Conservation (phyloP, 108 stramenopile species). For the Discostella stelligeroides region DNA sequence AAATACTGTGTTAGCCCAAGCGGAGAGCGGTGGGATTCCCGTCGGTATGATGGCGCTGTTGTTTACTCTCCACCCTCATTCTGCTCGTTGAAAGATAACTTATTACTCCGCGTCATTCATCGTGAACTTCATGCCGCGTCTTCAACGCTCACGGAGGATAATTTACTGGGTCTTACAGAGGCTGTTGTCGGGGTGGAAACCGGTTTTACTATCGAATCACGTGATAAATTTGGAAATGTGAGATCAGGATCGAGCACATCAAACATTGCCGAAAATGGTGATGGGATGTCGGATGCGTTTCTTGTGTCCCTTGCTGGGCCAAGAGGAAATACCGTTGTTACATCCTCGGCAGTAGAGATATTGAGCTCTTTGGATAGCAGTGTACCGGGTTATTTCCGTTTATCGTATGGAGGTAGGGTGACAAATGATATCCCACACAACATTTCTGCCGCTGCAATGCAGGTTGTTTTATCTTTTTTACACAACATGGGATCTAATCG, state of each 20-base stretch:
- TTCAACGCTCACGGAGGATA: conserved; percentile 52
- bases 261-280: conserved; percentile 52
- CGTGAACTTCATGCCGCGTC: conserved; percentile 63
- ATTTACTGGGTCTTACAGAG: conserved; percentile 45
- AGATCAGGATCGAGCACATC: conserved; percentile 56
- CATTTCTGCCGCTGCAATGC: conserved; percentile 56
- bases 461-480: conserved; percentile 50
- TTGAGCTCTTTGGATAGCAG: conserved; percentile 40
- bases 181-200: conserved; percentile 66
- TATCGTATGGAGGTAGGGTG: conserved; percentile 56
- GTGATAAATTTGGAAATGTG: conserved; percentile 85
- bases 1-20: conserved; percentile 48
- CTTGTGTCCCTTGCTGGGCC: conserved; percentile 59
- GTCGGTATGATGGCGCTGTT: conserved; percentile 64
- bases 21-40: conserved; percentile 41
- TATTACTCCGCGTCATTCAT: conserved; percentile 65
- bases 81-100: conserved; percentile 45
- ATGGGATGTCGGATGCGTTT: conserved; percentile 75
- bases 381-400: conserved; percentile 51
- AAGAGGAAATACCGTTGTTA: conserved; percentile 49
- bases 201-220: conserved; percentile 58
- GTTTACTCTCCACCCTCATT: conserved; percentile 60
- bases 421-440: conserved; percentile 63
- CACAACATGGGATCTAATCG: conserved; percentile 15
- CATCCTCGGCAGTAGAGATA: conserved; percentile 67